phyloP scores from a whole-genome alignment of 768 basidiomycete genomes.

The Crepidotus variabilis region DNA sequence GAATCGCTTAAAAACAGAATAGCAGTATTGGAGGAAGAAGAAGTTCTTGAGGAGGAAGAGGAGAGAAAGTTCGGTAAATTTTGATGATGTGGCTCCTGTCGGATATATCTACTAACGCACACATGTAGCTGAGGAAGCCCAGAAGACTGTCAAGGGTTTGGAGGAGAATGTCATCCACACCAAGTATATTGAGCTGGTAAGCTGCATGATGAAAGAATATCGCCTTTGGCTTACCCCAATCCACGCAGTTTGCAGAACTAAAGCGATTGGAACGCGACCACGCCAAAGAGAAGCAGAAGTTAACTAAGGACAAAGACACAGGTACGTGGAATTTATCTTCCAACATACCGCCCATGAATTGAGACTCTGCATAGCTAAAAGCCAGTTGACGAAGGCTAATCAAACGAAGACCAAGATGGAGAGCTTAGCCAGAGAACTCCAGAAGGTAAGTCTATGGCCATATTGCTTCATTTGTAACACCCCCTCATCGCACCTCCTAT shows the following conservation, averaged over 20 bases:
- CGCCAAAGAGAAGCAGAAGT: slow-evolving; percentile 89
- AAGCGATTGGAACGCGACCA: slow-evolving; percentile 86
- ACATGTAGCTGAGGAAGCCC: slow-evolving; percentile 76
- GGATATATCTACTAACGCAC: slow-evolving; percentile 1
- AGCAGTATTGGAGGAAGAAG: slow-evolving; percentile 86
- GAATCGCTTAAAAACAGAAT: slow-evolving; percentile 87
- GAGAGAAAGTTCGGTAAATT: slow-evolving; percentile 71
- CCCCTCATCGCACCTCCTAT: slow-evolving; percentile 5
- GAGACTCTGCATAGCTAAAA: slow-evolving; percentile 53
- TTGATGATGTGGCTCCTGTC: slow-evolving; percentile 3
- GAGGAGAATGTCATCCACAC: slow-evolving; percentile 79
- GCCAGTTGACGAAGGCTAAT: slow-evolving; percentile 83
- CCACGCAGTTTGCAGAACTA: slow-evolving; percentile 76
- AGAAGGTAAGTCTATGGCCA: slow-evolving; percentile 57
- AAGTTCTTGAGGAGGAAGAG: slow-evolving; percentile 84
- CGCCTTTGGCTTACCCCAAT: slow-evolving; percentile 11
- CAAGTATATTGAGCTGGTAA: slow-evolving; percentile 87
- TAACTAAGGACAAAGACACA: slow-evolving; percentile 87
- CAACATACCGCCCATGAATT: slow-evolving; percentile 7
- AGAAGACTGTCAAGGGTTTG: slow-evolving; percentile 79
- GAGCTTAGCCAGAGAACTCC: slow-evolving; percentile 82
- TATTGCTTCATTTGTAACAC: slow-evolving; percentile 9
- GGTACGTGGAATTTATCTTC: slow-evolving; percentile 39
- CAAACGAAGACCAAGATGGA: slow-evolving; percentile 90
- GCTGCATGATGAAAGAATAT: slow-evolving; percentile 19